Conservation (phyloP, 2,329 filamentous ascomycete genomes). For the Biscogniauxia sp. region DNA sequence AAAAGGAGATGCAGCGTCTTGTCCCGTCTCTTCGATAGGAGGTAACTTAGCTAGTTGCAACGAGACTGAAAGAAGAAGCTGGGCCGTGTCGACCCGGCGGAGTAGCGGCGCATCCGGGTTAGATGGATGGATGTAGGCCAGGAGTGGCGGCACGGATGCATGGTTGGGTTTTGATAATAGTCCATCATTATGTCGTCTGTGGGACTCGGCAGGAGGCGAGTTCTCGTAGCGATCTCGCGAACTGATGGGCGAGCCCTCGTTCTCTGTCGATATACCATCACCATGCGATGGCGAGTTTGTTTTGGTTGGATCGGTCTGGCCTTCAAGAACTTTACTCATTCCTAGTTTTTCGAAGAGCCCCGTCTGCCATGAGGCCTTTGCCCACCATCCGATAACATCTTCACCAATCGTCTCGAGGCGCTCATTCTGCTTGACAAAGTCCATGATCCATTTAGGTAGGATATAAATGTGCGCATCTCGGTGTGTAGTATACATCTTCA, state of each 20-base stretch:
- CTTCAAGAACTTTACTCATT: conserved; percentile 63
- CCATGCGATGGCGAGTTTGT: conserved; percentile 33
- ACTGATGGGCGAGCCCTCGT: conserved; percentile 16
- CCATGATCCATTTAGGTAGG: conserved; percentile 86
- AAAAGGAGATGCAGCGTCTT: conserved; percentile 63
- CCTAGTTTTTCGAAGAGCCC: conserved; percentile 77
- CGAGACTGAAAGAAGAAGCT: conserved; percentile 76
- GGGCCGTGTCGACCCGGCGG: conserved; percentile 83
- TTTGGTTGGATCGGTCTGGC: conserved; percentile 38
- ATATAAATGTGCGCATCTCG: conserved; percentile 94
- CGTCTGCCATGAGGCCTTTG: conserved; percentile 87
- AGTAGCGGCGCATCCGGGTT: conserved; percentile 61
- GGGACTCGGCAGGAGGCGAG: conserved; percentile 18
- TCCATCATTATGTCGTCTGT: conserved; percentile 23
- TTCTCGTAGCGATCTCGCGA: conserved; percentile 20
- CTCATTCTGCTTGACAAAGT: conserved; percentile 77
- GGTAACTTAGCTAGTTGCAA: conserved; percentile 82
- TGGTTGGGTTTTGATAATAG: conserved; percentile 26
- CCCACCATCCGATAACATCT: conserved; percentile 93
- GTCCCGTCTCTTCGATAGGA: conserved; percentile 63
- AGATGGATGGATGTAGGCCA: conserved; percentile 77
- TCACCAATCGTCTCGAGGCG: conserved; percentile 85
- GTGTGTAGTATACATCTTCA: conserved; percentile 79
- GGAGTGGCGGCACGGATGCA: conserved; percentile 62
- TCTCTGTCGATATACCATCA: conserved; percentile 12